phyloP scores from a whole-genome alignment of 176 grass and related monocot genomes.

The Musa schizocarpa region DNA sequence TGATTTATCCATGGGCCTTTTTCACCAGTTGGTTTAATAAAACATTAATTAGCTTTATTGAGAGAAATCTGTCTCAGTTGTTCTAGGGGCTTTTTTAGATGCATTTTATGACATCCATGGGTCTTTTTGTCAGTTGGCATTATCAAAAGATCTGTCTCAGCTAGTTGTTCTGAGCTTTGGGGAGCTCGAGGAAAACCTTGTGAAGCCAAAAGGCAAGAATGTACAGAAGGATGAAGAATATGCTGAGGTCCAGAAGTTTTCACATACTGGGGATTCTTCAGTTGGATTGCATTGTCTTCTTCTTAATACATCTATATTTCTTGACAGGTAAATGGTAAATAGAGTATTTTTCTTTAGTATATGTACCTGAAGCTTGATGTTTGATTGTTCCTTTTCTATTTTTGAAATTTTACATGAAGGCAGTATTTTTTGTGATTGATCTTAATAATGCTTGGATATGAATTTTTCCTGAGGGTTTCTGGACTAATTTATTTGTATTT shows the following conservation, averaged over 20 bases:
- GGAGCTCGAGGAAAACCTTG: conserved; percentile 34
- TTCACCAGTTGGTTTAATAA: conserved; percentile 31
- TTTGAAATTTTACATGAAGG: background rate
- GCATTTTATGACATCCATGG: background rate
- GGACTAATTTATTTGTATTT: background rate
- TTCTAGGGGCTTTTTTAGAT: no score
- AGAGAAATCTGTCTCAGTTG: background rate
- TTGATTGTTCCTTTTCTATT: background rate
- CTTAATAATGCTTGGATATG: background rate
- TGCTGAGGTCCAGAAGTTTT: conserved; percentile 22
- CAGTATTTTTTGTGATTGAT: background rate
- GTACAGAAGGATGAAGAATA: background rate
- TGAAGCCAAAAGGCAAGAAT: background rate
- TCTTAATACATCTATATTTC: conserved; percentile 85
- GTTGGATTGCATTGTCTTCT: conserved; percentile 70
- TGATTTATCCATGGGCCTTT: conserved; percentile 15
- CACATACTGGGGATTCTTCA: conserved; percentile 24
- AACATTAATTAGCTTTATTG: background rate
- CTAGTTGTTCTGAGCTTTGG: conserved; percentile 67
- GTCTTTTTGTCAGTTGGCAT: conserved; percentile 48
- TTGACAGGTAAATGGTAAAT: conserved; percentile 44
- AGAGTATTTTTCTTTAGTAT: conserved; percentile 5
- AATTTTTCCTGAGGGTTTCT: background rate
- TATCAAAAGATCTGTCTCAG: conserved; percentile 73
- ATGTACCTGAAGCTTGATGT: background rate